Evolutionary conservation across 192 early-diverging fungal species (phyloP).

Genomic region (Coemansia nantahalensis): DNA sequence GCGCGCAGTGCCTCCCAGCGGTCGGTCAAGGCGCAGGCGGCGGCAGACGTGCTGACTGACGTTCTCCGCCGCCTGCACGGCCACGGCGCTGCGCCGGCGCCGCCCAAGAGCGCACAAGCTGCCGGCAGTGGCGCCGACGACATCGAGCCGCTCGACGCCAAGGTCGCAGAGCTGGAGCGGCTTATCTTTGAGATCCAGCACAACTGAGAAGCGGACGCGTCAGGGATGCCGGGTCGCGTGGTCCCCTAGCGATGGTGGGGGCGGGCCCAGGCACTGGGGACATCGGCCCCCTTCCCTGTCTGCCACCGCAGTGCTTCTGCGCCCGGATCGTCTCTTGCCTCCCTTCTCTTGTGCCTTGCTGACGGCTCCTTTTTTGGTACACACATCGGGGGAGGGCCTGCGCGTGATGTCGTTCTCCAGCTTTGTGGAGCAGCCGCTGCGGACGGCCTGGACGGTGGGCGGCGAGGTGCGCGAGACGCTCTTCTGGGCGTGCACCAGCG

Average conservation of each 20-base stretch:
- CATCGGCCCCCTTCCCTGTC: too few species aligned
- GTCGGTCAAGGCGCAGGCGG: conserved; percentile 48
- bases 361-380: not conserved
- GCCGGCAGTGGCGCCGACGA: conserved; percentile 5
- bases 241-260: too few species aligned
- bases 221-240: too few species aligned
- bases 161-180: conserved; percentile 46
- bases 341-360: too few species aligned
- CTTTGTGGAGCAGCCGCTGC: conserved; percentile 26
- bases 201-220: too few species aligned
- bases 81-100: conserved; percentile 5
- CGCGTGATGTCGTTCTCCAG: conserved; percentile 44
- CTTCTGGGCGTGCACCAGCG: conserved; percentile 33
- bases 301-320: too few species aligned
- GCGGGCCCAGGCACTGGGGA: too few species aligned
- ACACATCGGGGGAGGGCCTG: not conserved
- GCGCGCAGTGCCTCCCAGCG: not conserved
- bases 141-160: conserved; percentile 36
- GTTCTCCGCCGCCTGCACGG: conserved; percentile 37
- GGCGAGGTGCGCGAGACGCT: conserved; percentile 45
- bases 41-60: conserved; percentile 42
- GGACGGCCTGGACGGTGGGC: conserved; percentile 25
- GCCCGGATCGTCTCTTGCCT: too few species aligned
- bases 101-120: not conserved
- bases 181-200: conserved; percentile 37